A percentile compares a stretch with the other conserved stretches of the same genome.
phyloP scores from a whole-genome alignment of 1,139 yeast species.

The Spathaspora sp. region DNA sequence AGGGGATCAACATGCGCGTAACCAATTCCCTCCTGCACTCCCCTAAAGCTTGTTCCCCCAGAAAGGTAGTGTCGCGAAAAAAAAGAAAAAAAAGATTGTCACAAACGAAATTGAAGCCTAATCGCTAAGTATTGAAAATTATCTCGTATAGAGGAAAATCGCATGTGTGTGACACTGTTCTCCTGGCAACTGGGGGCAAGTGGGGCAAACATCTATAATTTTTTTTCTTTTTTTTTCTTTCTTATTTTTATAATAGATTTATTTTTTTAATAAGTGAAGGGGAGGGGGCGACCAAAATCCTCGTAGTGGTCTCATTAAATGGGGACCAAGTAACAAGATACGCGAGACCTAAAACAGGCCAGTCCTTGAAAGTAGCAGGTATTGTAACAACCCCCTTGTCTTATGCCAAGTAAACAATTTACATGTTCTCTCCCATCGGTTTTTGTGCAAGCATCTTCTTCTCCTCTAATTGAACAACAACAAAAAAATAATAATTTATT shows the following conservation, averaged over 20 bases:
- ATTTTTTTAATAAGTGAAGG: background rate
- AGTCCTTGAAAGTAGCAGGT: background rate
- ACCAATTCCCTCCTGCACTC: no score
- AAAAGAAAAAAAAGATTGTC: background rate
- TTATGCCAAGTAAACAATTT: background rate
- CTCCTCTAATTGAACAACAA: background rate
- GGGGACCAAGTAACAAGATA: no score
- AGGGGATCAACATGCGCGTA: no score
- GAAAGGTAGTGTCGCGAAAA: background rate
- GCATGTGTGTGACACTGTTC: background rate
- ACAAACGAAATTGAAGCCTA: constrained; percentile 1
- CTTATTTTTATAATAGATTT: background rate
- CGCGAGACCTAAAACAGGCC: no score
- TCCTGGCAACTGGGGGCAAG: background rate
- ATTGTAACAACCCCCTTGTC: no score
- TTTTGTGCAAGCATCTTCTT: background rate
- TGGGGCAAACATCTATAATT: background rate
- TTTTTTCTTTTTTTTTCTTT: background rate
- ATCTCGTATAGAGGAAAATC: background rate
- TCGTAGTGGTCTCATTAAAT: no score
- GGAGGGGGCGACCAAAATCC: background rate
- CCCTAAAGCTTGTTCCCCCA: no score
- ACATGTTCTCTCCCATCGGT: background rate
- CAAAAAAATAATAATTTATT: background rate
- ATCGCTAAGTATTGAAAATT: constrained; percentile 1